These are phyloP conservation scores for Didymellaceae sp. DNA, from an alignment of 2,329 filamentous ascomycete genomes.

Conservation along the genomic window DNA sequence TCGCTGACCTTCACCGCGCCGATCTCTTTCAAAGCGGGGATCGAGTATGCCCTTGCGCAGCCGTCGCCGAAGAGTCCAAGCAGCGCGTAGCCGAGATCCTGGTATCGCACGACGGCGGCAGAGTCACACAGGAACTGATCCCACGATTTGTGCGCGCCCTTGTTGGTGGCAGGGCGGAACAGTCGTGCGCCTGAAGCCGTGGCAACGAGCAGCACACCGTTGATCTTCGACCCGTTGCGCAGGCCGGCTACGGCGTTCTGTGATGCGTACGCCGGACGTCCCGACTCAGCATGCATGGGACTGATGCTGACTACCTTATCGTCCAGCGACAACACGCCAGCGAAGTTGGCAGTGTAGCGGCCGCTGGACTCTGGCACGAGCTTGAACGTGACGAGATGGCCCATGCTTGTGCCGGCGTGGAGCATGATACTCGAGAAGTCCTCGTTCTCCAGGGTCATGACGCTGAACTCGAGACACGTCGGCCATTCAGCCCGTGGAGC, in stretches of 20 bases:
- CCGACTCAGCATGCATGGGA: conserved; percentile 80
- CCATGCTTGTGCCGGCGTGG: conserved; percentile 86
- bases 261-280: conserved; percentile 76
- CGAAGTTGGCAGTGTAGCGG: conserved; percentile 74
- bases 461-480: conserved; percentile 85
- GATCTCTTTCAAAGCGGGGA: conserved; percentile 89
- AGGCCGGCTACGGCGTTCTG: conserved; percentile 77
- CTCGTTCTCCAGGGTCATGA: conserved; percentile 89
- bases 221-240: conserved; percentile 73
- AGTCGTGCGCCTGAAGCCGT: conserved; percentile 78
- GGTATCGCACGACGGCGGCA: conserved; percentile 76
- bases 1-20: conserved; percentile 67
- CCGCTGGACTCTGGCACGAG: conserved; percentile 74
- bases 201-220: conserved; percentile 82
- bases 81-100: conserved; percentile 77
- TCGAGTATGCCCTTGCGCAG: conserved; percentile 77
- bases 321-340: conserved; percentile 71
- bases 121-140: conserved; percentile 83
- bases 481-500: conserved; percentile 71
- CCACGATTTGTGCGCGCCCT: conserved; percentile 91
- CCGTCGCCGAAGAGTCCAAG: conserved; percentile 87
- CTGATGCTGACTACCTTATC: conserved; percentile 75
- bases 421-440: conserved; percentile 92
- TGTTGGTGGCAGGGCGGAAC: conserved; percentile 82
- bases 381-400: conserved; percentile 88